Evolutionary conservation across 768 basidiomycete genomes (phyloP).

Genomic region (Tylopilus sp.): DNA sequence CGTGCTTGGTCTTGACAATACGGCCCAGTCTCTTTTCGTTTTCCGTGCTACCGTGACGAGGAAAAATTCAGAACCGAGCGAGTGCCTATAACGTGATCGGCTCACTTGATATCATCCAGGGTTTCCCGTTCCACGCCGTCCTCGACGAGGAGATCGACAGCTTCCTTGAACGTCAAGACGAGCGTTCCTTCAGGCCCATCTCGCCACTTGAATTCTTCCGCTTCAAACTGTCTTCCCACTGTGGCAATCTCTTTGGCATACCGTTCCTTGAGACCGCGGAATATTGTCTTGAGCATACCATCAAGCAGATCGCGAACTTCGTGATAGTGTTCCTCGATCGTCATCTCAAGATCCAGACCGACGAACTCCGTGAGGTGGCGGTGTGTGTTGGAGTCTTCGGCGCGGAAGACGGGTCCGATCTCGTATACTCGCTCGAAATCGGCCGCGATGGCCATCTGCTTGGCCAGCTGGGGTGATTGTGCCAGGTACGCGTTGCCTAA

Average conservation of each 20-base stretch:
- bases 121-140: slow-evolving; percentile 78
- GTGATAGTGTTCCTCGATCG: slow-evolving; percentile 97
- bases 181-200: slow-evolving; percentile 68
- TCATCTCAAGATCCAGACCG: slow-evolving; percentile 98
- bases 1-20: slow-evolving; percentile 88
- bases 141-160: slow-evolving; percentile 79
- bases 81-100: slow-evolving; percentile 7
- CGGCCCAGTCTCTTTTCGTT: slow-evolving; percentile 93
- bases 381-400: slow-evolving; percentile 95
- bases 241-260: slow-evolving; percentile 81
- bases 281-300: slow-evolving; percentile 79
- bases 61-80: slow-evolving; percentile 1
- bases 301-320: slow-evolving; percentile 95
- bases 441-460: slow-evolving; percentile 99
- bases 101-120: slow-evolving; percentile 88
- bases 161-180: slow-evolving; percentile 81
- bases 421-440: slow-evolving; percentile 99
- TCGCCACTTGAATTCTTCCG: slow-evolving; percentile 93
- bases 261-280: slow-evolving; percentile 73
- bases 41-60: slow-evolving; percentile 80
- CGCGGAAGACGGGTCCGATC: slow-evolving; percentile 95
- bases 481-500: slow-evolving; percentile 90
- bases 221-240: slow-evolving; percentile 85
- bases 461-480: slow-evolving; percentile 95
- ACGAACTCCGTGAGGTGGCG: slow-evolving; percentile 98